Percentiles rank a stretch among this genome's conserved stretches.
Conservation (phyloP, 2,329 filamentous ascomycete species). For the Claviceps quebecensis region DNA sequence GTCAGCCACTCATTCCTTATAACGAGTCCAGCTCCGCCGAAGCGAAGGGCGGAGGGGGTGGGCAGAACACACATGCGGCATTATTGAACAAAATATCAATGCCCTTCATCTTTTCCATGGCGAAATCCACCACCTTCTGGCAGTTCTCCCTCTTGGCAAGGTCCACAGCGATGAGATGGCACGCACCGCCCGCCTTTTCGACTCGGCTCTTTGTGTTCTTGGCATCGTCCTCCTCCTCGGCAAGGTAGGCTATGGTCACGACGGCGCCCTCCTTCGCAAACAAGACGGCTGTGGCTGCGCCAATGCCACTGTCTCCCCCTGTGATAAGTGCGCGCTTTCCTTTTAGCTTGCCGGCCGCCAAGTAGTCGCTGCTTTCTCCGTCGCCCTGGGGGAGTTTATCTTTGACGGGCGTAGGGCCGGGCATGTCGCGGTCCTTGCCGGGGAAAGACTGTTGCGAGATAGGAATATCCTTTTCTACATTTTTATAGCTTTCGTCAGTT, state of each 20-base stretch:
- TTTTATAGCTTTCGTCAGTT: neutral
- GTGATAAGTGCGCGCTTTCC: conserved; percentile 69
- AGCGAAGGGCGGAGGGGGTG: neutral
- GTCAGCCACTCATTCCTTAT: neutral
- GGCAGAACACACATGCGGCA: conserved; percentile 40
- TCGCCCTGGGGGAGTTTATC: conserved; percentile 20
- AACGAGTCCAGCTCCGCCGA: neutral
- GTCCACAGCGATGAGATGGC: conserved; percentile 50
- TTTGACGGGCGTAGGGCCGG: conserved; percentile 5
- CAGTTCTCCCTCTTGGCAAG: conserved; percentile 53
- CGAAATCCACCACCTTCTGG: conserved; percentile 50
- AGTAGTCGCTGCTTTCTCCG: conserved; percentile 46
- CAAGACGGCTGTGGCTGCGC: conserved; percentile 52
- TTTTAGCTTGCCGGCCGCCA: conserved; percentile 59
- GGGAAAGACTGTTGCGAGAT: conserved; percentile 11
- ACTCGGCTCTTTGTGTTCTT: conserved; percentile 59
- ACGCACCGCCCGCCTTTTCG: conserved; percentile 51
- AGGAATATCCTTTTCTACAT: conserved; percentile 40
- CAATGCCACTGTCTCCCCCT: conserved; percentile 38
- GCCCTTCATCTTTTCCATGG: conserved; percentile 48
- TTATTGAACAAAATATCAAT: conserved; percentile 69
- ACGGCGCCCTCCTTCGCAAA: conserved; percentile 73
- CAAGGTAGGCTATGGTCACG: conserved; percentile 58
- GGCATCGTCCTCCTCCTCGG: conserved; percentile 63
- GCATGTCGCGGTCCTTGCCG: conserved; percentile 11